These are phyloP conservation scores for Magnolia changhungtana DNA, from an alignment of 164 flowering plant species.

Conservation along the genomic window DNA sequence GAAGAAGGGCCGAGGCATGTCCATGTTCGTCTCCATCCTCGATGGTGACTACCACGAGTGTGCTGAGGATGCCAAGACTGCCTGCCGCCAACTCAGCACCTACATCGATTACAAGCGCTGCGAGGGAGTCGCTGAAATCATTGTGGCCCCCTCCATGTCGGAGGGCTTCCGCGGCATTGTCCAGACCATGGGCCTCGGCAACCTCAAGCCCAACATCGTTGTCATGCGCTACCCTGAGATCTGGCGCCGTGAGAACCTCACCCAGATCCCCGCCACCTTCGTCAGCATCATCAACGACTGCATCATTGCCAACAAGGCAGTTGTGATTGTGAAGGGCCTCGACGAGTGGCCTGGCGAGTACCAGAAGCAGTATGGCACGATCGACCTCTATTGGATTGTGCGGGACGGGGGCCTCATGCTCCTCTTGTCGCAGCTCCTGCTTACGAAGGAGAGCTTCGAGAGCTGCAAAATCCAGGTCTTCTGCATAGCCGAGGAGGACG, in stretches of 20 bases:
- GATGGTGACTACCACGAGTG: constrained; percentile 94
- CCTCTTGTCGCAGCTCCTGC: constrained; percentile 92
- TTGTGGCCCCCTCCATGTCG: constrained; percentile 95
- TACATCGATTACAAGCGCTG: constrained; percentile 92
- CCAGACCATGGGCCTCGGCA: constrained; percentile 99
- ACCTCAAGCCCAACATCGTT: constrained; percentile 95
- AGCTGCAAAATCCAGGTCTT: constrained; percentile 98
- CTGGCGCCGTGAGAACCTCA: constrained; percentile 94
- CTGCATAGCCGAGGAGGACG: constrained; percentile 97
- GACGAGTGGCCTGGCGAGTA: constrained; percentile 99
- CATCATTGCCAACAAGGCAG: constrained; percentile 96
- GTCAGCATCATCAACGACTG: constrained; percentile 95
- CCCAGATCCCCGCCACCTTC: constrained; percentile 84
- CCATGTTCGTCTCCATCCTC: constrained; percentile 82
- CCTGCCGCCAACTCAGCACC: constrained; percentile 72
- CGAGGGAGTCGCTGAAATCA: constrained; percentile 98
- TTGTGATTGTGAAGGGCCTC: constrained; percentile 94
- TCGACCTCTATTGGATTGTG: constrained; percentile 97
- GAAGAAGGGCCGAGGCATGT: constrained; percentile 99
- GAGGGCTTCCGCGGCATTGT: constrained; percentile 95
- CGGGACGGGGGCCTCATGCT: constrained; percentile 99
- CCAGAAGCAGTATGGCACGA: constrained; percentile 89
- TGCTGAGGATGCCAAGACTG: constrained; percentile 91
- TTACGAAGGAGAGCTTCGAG: constrained; percentile 92
- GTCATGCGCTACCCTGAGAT: constrained; percentile 99